Evolutionary conservation across 805 yeast genomes (phyloP).

Genomic region (Jamesozyma lodderae): DNA sequence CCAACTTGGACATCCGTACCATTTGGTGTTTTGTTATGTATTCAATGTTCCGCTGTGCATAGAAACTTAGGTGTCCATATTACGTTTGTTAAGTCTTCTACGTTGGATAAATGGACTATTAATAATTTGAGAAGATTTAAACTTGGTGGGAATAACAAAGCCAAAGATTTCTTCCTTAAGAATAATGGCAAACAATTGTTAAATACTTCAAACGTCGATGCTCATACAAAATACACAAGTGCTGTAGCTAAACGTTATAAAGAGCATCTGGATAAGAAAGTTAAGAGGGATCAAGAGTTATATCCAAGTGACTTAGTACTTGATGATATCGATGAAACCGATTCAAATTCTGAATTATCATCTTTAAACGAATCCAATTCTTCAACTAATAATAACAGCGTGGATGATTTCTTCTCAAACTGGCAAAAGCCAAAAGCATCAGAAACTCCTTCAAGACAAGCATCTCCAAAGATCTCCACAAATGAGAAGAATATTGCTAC

Average conservation of each 20-base stretch:
- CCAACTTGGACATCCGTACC: conserved; percentile 99
- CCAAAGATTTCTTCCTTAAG: conserved; percentile 72
- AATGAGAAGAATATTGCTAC: neutral
- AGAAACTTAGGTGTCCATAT: conserved; percentile 94
- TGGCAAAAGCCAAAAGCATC: conserved; percentile 72
- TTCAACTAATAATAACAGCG: conserved; percentile 41
- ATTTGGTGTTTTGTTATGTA: conserved; percentile 84
- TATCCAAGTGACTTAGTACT: conserved; percentile 70
- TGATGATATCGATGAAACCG: conserved; percentile 17
- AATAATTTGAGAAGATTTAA: conserved; percentile 85
- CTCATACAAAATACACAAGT: conserved; percentile 71
- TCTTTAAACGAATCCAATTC: conserved; percentile 27
- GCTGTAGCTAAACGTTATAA: conserved; percentile 73
- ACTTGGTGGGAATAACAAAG: conserved; percentile 84
- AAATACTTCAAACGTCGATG: conserved; percentile 41
- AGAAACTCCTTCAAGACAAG: conserved; percentile 16
- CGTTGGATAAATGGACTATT: conserved; percentile 89
- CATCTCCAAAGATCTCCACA: conserved; percentile 9
- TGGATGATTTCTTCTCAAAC: conserved; percentile 83
- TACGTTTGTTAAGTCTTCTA: conserved; percentile 86
- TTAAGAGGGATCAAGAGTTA: conserved; percentile 52
- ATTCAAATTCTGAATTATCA: conserved; percentile 20
- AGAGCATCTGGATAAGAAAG: conserved; percentile 65
- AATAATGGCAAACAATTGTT: conserved; percentile 77
- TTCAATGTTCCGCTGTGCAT: conserved; percentile 93